Conservation (phyloP, 1,284 basidiomycete genomes). For the Apiotrichum porosum region DNA sequence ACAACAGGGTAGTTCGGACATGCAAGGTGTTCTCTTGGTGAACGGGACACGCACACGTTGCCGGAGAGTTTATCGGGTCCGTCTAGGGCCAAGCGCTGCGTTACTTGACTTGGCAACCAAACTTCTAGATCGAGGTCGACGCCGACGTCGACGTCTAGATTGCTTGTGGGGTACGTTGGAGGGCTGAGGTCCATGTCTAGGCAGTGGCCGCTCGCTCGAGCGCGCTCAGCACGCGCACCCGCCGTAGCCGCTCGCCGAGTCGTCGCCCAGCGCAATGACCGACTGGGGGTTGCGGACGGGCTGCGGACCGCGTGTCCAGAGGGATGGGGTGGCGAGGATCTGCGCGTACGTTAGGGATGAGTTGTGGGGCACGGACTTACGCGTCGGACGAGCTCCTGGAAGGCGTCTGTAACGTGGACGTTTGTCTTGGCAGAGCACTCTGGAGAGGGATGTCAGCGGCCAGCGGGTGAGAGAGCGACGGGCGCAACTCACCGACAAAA, state of each 20-base stretch:
- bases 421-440: constrained; percentile 73
- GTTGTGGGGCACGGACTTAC: constrained; percentile 27
- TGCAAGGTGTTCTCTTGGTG: too few relatives aligned
- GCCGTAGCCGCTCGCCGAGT: constrained; percentile 7
- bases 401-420: constrained; percentile 71
- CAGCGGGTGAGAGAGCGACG: too few relatives aligned
- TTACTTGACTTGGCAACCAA: too few relatives aligned
- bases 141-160: too few relatives aligned
- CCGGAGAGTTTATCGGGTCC: too few relatives aligned
- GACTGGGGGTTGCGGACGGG: constrained; percentile 8
- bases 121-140: too few relatives aligned
- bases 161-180: too few relatives aligned
- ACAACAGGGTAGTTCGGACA: too few relatives aligned
- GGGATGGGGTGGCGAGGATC: constrained; percentile 47
- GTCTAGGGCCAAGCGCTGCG: too few relatives aligned
- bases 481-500: constrained; percentile 78
- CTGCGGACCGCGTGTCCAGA: constrained; percentile 32
- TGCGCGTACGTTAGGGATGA: constrained; percentile 8
- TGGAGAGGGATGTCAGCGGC: constrained; percentile 18
- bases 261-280: constrained; percentile 12
- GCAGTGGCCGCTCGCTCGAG: too few relatives aligned
- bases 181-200: too few relatives aligned
- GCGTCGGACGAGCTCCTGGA: constrained; percentile 70
- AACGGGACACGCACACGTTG: too few relatives aligned
- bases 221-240: constrained; percentile 19